phyloP scores from a whole-genome alignment of 257 asterid genomes.

The Solanum paucissectum region DNA sequence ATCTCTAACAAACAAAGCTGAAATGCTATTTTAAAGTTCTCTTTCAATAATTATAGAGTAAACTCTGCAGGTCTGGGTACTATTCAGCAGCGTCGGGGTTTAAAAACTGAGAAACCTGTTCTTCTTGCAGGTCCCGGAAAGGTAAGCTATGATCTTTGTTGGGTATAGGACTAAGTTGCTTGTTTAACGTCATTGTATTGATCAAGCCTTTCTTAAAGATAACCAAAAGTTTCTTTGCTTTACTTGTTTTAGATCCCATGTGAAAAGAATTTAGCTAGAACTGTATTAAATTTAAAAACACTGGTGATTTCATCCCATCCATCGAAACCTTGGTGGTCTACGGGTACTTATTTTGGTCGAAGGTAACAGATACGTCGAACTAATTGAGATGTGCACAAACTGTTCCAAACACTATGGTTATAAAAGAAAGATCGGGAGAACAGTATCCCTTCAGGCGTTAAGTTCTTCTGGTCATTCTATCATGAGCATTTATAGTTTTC shows the following conservation, averaged over 20 bases:
- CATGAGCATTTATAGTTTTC: not conserved
- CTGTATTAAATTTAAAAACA: too few relatives aligned
- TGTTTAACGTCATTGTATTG: not conserved
- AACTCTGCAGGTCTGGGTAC: conserved; percentile 52
- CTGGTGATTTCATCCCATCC: too few relatives aligned
- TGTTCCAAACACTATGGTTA: too few relatives aligned
- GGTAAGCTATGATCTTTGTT: conserved; percentile 22
- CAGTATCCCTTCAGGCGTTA: too few relatives aligned
- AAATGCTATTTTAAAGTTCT: not conserved
- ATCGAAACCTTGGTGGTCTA: too few relatives aligned
- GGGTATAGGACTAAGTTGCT: not conserved
- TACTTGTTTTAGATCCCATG: not conserved
- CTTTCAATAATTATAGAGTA: not conserved
- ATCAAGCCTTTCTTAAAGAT: not conserved
- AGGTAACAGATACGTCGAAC: too few relatives aligned
- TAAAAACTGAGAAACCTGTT: conserved; percentile 64
- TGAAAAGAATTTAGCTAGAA: not conserved
- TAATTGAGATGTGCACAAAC: too few relatives aligned
- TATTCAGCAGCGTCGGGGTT: conserved; percentile 73
- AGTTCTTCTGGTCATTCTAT: not conserved
- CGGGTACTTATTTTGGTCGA: too few relatives aligned
- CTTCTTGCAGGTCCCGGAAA: conserved; percentile 96
- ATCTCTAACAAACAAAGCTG: not conserved
- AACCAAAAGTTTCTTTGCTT: not conserved
- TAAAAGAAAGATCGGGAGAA: too few relatives aligned